Base-by-base conservation (phyloP, 306 rosid species). In the Cucumis melo region DNA sequence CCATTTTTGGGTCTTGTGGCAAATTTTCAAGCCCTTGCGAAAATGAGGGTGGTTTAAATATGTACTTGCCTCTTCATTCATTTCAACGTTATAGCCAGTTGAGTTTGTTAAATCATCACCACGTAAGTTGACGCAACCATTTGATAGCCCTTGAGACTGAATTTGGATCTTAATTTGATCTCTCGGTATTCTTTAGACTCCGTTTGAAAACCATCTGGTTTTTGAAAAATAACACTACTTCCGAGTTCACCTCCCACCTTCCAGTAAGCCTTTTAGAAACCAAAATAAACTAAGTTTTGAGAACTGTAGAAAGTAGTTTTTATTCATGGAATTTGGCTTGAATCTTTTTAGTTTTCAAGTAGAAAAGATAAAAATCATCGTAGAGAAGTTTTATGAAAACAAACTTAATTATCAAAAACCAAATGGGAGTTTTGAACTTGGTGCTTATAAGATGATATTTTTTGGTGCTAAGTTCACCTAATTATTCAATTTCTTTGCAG, bases 401-500 rank as follows among this genome's bases (percentile, higher is more conserved):
- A 48, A 46, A 5, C 17, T 48, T 13, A 3, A 13, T 48, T 48
- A 2, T 48, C 54, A 48, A 12, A 48, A 48, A 3, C 4, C 54
- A 48, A 48, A 48, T 48, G 54, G 6, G 12, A 10, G 12, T 44
- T 32, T 32, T 32, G 5, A 32, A 32, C 36, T 32, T 32, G 5
- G 36, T 32, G 36, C 36, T 32, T 32, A 3, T 32, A 32, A 32
- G 4, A 32, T 32, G 36, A 32, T 32, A 32, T 32, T 1, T 27
- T 2, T 27, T 27, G 32, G 32, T 27, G 32, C 2, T 27, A 27
- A 27, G 32, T 1, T 27, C 32, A 2, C 32, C 36, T 24, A 32
- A 41, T 48, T 8, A 51, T 14, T 36, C 46, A 39, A 71, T 17
- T 78, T 59, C 8, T 60, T 27, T 17, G 23, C 21, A 95, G 98